phyloP scores from a whole-genome alignment of 202 grass and related monocot species.

The Panicum hallii region DNA sequence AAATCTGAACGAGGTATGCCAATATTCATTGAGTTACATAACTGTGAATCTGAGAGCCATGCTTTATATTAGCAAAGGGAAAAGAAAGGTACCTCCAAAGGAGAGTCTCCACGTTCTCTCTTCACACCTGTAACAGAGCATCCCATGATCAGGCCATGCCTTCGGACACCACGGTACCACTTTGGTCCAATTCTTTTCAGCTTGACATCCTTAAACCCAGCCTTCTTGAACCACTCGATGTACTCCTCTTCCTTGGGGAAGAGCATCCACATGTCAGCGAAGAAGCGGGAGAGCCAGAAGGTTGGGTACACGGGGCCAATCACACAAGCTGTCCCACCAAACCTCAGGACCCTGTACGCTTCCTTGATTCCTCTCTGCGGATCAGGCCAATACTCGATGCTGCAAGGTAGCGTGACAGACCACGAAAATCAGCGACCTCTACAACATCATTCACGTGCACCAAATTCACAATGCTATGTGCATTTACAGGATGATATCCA shows the following conservation, averaged over 20 bases:
- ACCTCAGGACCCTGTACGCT: conserved; percentile 84
- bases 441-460: too few species aligned
- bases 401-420: conserved; percentile 30
- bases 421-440: not conserved
- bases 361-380: conserved; percentile 93
- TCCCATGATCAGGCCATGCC: conserved; percentile 92
- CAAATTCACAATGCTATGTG: too few species aligned
- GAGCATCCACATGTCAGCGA: conserved; percentile 97
- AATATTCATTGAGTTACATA: not conserved
- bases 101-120: conserved; percentile 73
- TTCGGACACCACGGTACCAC: conserved; percentile 90
- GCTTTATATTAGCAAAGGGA: not conserved
- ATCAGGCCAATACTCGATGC: conserved; percentile 96
- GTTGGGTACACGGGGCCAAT: conserved; percentile 94
- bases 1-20: not conserved
- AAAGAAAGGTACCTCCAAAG: conserved; percentile 57
- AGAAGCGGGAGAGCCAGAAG: conserved; percentile 89
- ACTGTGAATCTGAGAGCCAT: not conserved
- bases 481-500: too few species aligned
- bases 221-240: conserved; percentile 88
- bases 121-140: conserved; percentile 91
- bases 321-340: conserved; percentile 70
- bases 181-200: conserved; percentile 94
- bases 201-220: conserved; percentile 89
- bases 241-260: conserved; percentile 98